Evolutionary conservation across 1,139 yeast genomes (phyloP).

Genomic region (Hansenula sp.): DNA sequence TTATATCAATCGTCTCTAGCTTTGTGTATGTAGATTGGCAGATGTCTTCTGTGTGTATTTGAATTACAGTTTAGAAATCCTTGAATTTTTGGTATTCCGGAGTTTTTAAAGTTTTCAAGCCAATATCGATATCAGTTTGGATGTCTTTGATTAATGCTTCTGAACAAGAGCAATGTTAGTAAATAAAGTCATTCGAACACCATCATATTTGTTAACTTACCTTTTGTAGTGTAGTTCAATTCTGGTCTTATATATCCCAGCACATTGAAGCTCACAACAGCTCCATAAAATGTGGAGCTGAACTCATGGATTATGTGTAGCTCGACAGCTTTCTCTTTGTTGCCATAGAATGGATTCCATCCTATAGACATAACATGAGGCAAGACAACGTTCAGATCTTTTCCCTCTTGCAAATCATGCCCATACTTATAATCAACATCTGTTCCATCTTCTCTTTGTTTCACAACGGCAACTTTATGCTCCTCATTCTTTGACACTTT

Average conservation of each 20-base stretch:
- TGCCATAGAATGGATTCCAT: slow-evolving; percentile 89
- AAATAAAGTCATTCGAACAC: too few species aligned
- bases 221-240: slow-evolving; percentile 73
- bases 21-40: too few species aligned
- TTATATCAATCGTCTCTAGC: too few species aligned
- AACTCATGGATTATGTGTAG: slow-evolving; percentile 82
- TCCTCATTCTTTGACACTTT: slow-evolving; percentile 23
- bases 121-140: slow-evolving; percentile 69
- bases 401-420: slow-evolving; percentile 32
- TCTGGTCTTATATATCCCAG: slow-evolving; percentile 93
- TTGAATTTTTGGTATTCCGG: slow-evolving; percentile 28
- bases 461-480: slow-evolving; percentile 13
- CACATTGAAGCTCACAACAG: slow-evolving; percentile 60
- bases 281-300: slow-evolving; percentile 73
- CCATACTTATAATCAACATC: slow-evolving; percentile 66
- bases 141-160: slow-evolving; percentile 89
- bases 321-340: slow-evolving; percentile 78
- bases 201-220: too few species aligned
- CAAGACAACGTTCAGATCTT: slow-evolving; percentile 40
- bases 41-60: too few species aligned
- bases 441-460: slow-evolving; percentile 29
- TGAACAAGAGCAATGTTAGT: neutral
- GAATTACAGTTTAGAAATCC: slow-evolving; percentile 6
- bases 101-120: slow-evolving; percentile 44
- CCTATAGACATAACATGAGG: slow-evolving; percentile 98